Evolutionary conservation across 257 asterid genomes (phyloP).

Genomic region (Capsicum chinense): DNA sequence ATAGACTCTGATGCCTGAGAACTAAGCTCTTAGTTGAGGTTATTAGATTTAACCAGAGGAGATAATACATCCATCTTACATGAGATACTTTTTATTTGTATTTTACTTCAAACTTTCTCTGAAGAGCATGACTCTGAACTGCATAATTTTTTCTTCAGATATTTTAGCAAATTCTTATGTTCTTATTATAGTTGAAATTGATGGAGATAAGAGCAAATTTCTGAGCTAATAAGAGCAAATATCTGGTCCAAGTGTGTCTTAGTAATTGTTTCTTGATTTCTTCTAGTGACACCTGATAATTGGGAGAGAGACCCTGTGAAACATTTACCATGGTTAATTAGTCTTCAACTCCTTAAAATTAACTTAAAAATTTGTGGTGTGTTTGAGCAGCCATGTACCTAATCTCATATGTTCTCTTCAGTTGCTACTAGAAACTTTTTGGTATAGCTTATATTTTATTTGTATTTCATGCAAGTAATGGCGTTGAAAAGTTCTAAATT

Average conservation of each 20-base stretch:
- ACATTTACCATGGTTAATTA: background rate
- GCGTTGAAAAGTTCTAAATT: background rate
- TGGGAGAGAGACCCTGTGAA: conserved; percentile 6
- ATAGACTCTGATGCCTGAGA: background rate
- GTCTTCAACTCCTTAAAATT: background rate
- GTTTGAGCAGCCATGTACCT: conserved; percentile 7
- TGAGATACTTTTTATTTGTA: background rate
- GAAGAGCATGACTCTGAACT: conserved; percentile 21
- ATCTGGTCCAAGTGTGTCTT: background rate
- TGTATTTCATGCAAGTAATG: background rate
- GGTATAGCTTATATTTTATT: background rate
- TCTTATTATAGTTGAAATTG: background rate
- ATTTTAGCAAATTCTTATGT: background rate
- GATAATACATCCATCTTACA: conserved; percentile 11
- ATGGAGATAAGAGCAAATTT: background rate
- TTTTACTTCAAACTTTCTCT: background rate
- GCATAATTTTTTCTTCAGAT: background rate
- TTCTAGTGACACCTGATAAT: conserved; percentile 6
- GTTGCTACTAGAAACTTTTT: conserved; percentile 7
- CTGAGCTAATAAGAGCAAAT: conserved; percentile 7
- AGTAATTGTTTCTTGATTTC: background rate
- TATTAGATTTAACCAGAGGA: background rate
- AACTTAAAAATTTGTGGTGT: background rate
- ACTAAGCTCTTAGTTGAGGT: conserved; percentile 19
- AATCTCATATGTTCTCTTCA: conserved; percentile 21